Conservation (phyloP, 768 basidiomycete genomes). For the button mushroom (Agaricus bisporus) region DNA sequence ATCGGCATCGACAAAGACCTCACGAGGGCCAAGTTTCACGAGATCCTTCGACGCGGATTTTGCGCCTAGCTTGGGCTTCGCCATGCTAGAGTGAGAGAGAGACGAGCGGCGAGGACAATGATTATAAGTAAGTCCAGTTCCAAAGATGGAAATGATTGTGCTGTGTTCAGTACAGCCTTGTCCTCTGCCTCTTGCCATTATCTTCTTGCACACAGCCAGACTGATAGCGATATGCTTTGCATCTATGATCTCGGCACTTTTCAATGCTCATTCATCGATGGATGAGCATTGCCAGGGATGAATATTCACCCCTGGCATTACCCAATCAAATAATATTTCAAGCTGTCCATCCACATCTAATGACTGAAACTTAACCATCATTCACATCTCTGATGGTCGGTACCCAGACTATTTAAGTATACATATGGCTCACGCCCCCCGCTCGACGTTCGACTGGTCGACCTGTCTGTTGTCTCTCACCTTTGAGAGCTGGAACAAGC, state of each 20-base stretch:
- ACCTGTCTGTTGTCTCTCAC: background rate
- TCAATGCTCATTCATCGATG: background rate
- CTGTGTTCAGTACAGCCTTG: too few species aligned
- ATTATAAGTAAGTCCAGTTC: background rate
- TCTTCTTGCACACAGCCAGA: too few species aligned
- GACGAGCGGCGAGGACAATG: background rate
- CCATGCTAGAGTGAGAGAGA: constrained; percentile 18
- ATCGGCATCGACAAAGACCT: constrained; percentile 12
- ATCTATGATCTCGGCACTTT: too few species aligned
- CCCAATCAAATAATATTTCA: background rate
- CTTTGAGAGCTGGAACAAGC: too few species aligned
- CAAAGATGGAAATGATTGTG: background rate
- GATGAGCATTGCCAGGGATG: too few species aligned
- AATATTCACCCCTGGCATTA: background rate
- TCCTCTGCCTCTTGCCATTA: too few species aligned
- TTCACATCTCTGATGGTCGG: background rate
- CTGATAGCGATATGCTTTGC: too few species aligned
- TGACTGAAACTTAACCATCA: background rate
- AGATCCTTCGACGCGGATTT: constrained; percentile 8
- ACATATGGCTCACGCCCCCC: background rate
- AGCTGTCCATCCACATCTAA: constrained; percentile 1
- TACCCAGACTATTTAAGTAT: background rate
- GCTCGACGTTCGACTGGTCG: background rate
- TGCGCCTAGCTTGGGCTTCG: constrained; percentile 2
- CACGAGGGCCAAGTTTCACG: constrained; percentile 12